phyloP scores from a whole-genome alignment of 768 basidiomycete species.

The Boletus vinaceobasis region DNA sequence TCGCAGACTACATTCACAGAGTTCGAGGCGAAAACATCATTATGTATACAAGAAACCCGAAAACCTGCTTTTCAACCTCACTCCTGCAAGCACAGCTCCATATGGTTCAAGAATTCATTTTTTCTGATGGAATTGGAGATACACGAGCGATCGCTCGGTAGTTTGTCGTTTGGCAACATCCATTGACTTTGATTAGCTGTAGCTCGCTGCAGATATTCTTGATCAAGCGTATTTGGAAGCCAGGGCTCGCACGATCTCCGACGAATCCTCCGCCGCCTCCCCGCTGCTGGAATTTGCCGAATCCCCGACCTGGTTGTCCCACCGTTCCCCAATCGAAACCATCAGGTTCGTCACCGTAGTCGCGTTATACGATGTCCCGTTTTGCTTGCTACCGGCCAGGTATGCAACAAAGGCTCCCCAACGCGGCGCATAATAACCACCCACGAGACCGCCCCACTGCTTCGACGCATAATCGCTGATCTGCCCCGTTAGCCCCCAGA shows the following conservation, averaged over 20 bases:
- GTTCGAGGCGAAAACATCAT: background rate
- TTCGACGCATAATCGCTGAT: slow-evolving; percentile 45
- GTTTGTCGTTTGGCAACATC: background rate
- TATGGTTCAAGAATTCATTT: background rate
- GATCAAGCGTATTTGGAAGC: slow-evolving; percentile 8
- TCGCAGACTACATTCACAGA: background rate
- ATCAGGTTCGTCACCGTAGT: slow-evolving; percentile 21
- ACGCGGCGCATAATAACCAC: slow-evolving; percentile 33
- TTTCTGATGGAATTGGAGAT: background rate
- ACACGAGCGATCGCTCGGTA: background rate
- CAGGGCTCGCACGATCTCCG: slow-evolving; percentile 17
- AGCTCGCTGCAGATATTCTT: background rate
- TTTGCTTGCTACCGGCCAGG: slow-evolving; percentile 27
- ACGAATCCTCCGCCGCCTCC: slow-evolving; percentile 20
- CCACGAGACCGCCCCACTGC: slow-evolving; percentile 40
- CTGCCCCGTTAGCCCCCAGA: slow-evolving; percentile 41
- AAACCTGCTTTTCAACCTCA: background rate
- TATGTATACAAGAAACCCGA: background rate
- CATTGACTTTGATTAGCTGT: too few species aligned
- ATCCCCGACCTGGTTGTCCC: slow-evolving; percentile 26
- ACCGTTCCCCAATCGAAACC: slow-evolving; percentile 34
- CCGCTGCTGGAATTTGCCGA: background rate
- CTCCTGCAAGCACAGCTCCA: background rate
- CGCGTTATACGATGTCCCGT: slow-evolving; percentile 30
- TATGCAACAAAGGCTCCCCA: slow-evolving; percentile 37